phyloP scores from a whole-genome alignment of 192 early-diverging fungal genomes.

The Coemansia sp. region DNA sequence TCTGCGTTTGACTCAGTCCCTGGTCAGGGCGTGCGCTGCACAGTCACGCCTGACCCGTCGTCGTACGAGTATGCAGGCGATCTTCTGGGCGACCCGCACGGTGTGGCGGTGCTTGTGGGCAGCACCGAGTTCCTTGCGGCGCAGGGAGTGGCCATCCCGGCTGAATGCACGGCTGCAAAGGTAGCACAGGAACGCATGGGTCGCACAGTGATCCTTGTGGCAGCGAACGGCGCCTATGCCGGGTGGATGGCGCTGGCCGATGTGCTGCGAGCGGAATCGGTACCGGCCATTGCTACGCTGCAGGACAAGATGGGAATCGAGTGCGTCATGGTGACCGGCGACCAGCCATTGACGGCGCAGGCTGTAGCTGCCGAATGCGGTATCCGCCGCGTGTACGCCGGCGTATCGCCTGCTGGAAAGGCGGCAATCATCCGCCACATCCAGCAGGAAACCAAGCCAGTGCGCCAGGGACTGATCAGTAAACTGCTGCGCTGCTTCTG shows the following conservation, averaged over 20 bases:
- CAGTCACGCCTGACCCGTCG: constrained; percentile 44
- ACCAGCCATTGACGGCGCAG: constrained; percentile 80
- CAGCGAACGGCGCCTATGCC: constrained; percentile 58
- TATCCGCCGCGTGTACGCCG: constrained; percentile 84
- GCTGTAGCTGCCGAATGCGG: constrained; percentile 81
- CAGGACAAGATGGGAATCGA: constrained; percentile 67
- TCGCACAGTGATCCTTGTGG: constrained; percentile 79
- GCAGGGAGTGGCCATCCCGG: constrained; percentile 52
- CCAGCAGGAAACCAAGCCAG: constrained; percentile 55
- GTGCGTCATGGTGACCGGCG: constrained; percentile 92
- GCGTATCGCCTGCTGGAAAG: constrained; percentile 89
- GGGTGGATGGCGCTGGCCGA: constrained; percentile 86
- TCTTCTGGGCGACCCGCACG: neutral
- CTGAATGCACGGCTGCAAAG: constrained; percentile 33
- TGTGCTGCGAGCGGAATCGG: constrained; percentile 76
- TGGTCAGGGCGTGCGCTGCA: constrained; percentile 69
- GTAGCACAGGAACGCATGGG: constrained; percentile 64
- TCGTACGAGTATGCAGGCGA: constrained; percentile 11
- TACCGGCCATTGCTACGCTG: constrained; percentile 67
- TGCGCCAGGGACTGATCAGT: constrained; percentile 3
- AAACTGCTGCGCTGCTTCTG: constrained; percentile 5
- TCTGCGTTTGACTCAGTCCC: constrained; percentile 66
- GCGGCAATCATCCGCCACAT: constrained; percentile 69
- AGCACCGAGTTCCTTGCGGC: constrained; percentile 65
- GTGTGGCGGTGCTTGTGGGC: constrained; percentile 66